Evolutionary conservation across 768 basidiomycete species (phyloP).

Genomic region (Boletus reticuloceps): DNA sequence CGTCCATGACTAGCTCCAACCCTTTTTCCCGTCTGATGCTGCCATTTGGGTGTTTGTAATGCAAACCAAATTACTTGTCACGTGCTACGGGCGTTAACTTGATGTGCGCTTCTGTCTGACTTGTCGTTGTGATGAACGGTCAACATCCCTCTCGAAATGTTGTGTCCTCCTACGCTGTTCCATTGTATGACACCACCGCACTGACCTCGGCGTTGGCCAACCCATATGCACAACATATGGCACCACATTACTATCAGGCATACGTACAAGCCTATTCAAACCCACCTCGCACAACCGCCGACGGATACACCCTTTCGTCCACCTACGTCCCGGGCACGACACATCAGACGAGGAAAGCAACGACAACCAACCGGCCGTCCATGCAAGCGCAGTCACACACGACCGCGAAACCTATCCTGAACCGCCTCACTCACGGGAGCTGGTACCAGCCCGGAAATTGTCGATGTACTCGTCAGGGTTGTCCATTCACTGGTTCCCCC

Average conservation of each 20-base stretch:
- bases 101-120: not conserved
- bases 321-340: constrained; percentile 30
- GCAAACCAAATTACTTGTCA: constrained; percentile 25
- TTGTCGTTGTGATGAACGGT: constrained; percentile 6
- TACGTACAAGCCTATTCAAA: constrained; percentile 38
- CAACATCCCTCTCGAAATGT: constrained; percentile 5
- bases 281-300: constrained; percentile 23
- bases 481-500: constrained; percentile 64
- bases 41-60: not conserved
- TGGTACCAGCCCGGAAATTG: constrained; percentile 65
- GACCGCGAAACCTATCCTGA: constrained; percentile 11
- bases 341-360: not conserved
- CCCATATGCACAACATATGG: constrained; percentile 30
- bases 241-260: constrained; percentile 56
- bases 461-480: constrained; percentile 62
- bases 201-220: constrained; percentile 28
- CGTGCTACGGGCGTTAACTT: constrained; percentile 11
- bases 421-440: constrained; percentile 23
- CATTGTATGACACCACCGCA: constrained; percentile 23
- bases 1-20: constrained; percentile 13
- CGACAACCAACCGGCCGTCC: not conserved
- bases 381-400: constrained; percentile 1
- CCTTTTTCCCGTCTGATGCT: constrained; percentile 1
- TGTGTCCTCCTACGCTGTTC: constrained; percentile 10
- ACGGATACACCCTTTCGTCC: constrained; percentile 41